Conservation (phyloP, 108 stramenopile species). For the Pseudonitzschia delicatissima region DNA sequence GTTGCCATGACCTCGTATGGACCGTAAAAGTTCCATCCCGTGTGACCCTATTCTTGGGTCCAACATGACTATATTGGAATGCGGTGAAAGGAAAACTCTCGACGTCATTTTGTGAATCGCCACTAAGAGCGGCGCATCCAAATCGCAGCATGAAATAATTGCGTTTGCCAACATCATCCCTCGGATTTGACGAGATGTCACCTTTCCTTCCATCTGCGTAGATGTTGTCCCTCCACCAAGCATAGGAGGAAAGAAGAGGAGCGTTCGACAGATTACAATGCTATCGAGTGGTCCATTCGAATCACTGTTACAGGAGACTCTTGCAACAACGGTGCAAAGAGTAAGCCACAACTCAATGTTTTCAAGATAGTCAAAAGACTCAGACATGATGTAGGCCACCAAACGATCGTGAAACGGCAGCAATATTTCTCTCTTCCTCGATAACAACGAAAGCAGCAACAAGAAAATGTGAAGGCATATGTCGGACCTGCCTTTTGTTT, state of each 20-base stretch:
- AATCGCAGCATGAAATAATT: not conserved
- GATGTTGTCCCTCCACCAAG: not conserved
- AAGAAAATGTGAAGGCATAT: not conserved
- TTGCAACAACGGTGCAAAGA: slow-evolving; percentile 3
- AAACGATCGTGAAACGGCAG: not conserved
- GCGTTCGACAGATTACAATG: not conserved
- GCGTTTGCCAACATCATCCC: not conserved
- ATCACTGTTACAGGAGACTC: not conserved
- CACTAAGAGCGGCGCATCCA: not conserved
- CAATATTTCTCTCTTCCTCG: not conserved
- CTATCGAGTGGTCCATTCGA: not conserved
- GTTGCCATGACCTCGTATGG: not conserved
- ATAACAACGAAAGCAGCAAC: not conserved
- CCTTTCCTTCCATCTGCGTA: not conserved
- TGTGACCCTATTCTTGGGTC: not conserved
- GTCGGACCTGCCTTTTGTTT: not conserved
- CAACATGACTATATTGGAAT: not conserved
- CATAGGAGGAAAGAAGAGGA: slow-evolving; percentile 2
- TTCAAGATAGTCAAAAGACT: not conserved
- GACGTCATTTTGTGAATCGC: slow-evolving; percentile 6
- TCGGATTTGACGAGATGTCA: slow-evolving; percentile 8
- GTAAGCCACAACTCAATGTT: not conserved
- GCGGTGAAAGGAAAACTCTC: not conserved
- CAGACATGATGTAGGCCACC: not conserved
- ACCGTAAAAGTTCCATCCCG: not conserved